phyloP scores from a whole-genome alignment of 345 rosid species.

The Draba incana region DNA sequence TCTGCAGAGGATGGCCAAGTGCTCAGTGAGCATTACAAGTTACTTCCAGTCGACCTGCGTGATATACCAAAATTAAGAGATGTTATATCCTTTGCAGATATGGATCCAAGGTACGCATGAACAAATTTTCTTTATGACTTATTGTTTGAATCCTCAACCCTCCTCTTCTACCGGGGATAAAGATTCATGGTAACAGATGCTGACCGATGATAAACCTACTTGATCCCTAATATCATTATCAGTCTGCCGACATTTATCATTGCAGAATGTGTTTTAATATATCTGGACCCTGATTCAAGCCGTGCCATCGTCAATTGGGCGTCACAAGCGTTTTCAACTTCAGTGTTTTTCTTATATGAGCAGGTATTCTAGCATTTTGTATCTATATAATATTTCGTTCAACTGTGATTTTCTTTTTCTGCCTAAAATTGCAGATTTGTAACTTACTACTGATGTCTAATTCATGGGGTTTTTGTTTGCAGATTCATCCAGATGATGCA shows the following conservation, averaged over 20 bases:
- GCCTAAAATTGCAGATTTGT: background rate
- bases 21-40: constrained; percentile 83
- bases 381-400: background rate
- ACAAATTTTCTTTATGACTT: background rate
- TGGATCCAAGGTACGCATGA: constrained; percentile 78
- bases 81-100: constrained; percentile 66
- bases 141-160: background rate
- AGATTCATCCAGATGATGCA: constrained; percentile 97
- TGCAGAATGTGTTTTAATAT: constrained; percentile 98
- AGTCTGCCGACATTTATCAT: constrained; percentile 97
- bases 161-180: background rate
- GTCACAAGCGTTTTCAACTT: constrained; percentile 68
- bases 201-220: constrained; percentile 38
- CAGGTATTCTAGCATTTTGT: constrained; percentile 56
- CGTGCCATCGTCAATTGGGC: constrained; percentile 81
- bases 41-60: constrained; percentile 86
- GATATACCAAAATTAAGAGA: constrained; percentile 72
- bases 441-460: constrained; percentile 23
- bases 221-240: constrained; percentile 65
- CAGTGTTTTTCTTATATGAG: constrained; percentile 90
- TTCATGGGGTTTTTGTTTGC: constrained; percentile 42
- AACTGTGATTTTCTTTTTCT: constrained; percentile 27
- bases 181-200: constrained; percentile 18
- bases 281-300: constrained; percentile 93
- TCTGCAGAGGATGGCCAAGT: constrained; percentile 89